Evolutionary conservation across 768 basidiomycete species (phyloP).

Genomic region (Suillus variegatus): DNA sequence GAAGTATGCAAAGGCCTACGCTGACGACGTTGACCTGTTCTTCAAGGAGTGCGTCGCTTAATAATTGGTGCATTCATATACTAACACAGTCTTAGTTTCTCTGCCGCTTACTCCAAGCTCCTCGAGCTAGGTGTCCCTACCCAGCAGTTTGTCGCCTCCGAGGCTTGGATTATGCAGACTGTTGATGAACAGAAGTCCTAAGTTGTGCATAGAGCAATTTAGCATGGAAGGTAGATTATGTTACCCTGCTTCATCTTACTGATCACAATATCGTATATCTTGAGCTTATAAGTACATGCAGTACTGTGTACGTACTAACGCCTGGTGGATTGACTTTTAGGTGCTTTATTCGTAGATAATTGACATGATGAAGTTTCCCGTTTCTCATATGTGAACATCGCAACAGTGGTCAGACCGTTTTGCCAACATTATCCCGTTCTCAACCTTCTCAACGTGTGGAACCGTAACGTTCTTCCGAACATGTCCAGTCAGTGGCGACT

Average conservation of each 20-base stretch:
- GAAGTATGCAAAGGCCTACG: conserved; percentile 85
- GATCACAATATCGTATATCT: background rate
- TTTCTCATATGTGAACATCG: conserved; percentile 6
- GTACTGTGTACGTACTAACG: background rate
- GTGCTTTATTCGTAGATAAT: conserved; percentile 1
- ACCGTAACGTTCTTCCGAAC: no score
- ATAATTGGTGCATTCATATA: background rate
- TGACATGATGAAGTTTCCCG: background rate
- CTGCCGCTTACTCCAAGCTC: conserved; percentile 71
- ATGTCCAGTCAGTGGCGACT: background rate
- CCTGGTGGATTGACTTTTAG: background rate
- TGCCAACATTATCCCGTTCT: background rate
- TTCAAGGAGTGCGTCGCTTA: conserved; percentile 81
- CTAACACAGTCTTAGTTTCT: conserved; percentile 61
- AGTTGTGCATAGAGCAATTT: background rate
- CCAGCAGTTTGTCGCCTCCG: conserved; percentile 68
- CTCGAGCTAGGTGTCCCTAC: conserved; percentile 94
- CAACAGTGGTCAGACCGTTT: background rate
- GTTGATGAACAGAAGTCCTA: conserved; percentile 13
- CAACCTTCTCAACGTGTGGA: background rate
- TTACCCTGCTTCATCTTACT: background rate
- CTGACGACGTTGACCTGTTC: conserved; percentile 81
- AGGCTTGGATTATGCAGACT: conserved; percentile 70
- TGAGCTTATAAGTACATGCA: background rate
- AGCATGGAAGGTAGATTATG: background rate